A percentile compares a stretch with the other conserved stretches of the same genome.
phyloP scores from a whole-genome alignment of 108 stramenopile genomes.

The Conticribra guillardii region DNA sequence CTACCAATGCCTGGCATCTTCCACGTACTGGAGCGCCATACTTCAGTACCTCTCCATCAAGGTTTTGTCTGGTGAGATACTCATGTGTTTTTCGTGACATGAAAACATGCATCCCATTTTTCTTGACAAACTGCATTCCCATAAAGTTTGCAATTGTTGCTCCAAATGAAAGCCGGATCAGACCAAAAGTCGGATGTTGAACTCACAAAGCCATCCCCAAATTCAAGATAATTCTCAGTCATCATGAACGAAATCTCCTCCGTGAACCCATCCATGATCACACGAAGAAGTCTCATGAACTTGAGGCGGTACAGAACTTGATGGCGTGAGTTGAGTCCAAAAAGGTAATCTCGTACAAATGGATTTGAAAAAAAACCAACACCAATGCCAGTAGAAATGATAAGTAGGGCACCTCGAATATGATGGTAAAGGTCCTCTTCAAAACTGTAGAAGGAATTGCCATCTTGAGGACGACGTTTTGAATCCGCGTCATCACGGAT shows the following conservation, averaged over 20 bases:
- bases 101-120: not conserved
- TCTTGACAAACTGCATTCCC: not conserved
- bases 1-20: not conserved
- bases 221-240: not conserved
- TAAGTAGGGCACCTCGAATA: not conserved
- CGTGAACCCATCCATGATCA: not conserved
- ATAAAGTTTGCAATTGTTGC: not conserved
- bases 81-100: not conserved
- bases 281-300: not conserved
- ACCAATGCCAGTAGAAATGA: not conserved
- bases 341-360: not conserved
- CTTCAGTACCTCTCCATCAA: not conserved
- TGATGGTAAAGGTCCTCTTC: not conserved
- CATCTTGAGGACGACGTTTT: not conserved
- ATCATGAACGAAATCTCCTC: not conserved
- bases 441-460: not conserved
- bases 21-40: not conserved
- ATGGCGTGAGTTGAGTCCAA: not conserved
- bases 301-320: not conserved
- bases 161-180: not conserved
- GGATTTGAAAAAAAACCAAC: not conserved
- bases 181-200: not conserved
- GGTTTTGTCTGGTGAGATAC: not conserved
- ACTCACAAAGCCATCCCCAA: not conserved
- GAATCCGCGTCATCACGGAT: too few species aligned